Evolutionary conservation across 768 basidiomycete species (phyloP), one percentile per base, ranked within the genome.

Genomic region (Auriscalpium microsporum): DNA sequence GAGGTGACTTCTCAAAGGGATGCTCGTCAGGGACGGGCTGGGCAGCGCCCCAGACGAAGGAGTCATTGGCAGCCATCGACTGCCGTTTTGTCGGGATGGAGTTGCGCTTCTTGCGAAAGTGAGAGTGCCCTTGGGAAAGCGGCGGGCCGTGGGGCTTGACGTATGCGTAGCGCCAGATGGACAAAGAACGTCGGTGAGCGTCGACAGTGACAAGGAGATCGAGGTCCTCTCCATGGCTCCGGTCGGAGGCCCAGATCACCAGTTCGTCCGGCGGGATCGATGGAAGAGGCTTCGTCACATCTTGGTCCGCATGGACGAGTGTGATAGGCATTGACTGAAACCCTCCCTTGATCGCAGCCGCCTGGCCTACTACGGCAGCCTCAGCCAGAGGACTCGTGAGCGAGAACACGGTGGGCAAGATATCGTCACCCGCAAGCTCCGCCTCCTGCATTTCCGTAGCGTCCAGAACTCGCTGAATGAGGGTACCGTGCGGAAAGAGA

Each of bases 391-490:
- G 84, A 61, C 81, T 86, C 9, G 83, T 85, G 58, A 93, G 73
- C 16, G 86, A 81, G 68, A 91, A 92, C 23, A 92, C 78, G 13
- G 88, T 90, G 0, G 90, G 88, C n/a, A 91, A 73, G 0, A 81
- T 74, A 16, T 78, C 73, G 40, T 90, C 84, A 10, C 84, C 86
- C 0, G 81, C 78, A n/a, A 73, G 63, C 49, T 79, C 78, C 3
- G 83, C 83, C 53, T 90, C 88, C 16, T 78, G 74, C 6, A 84
- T 64, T 65, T 93, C 90, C 7, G 73, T 72, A 1, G 78, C 74
- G 61, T 88, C 87, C 48, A 90, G 72, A 5, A 81, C 79, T 28
- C 90, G 76, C 62, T 92, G 87, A 45, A 93, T 79, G 71, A 92
- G 75, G 21, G 92, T 78, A 1, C 90, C 90, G 59, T 87, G 84